Evolutionary conservation across 208 protist species (phyloP), one percentile per base, ranked within the genome.

Genomic region (Leishmania aethiopica): DNA sequence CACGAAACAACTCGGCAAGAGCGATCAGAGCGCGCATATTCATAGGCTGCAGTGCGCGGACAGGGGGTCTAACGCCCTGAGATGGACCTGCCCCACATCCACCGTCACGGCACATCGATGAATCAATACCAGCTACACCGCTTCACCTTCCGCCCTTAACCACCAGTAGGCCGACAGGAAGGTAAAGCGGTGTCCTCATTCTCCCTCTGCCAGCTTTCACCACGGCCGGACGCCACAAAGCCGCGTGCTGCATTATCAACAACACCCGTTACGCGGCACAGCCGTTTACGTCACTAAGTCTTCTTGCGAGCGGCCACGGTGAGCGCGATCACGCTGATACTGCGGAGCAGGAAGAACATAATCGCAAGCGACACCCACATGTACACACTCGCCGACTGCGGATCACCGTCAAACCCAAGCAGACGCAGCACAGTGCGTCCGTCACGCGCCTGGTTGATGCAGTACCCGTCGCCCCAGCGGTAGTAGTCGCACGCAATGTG

Each of bases 301-400:
- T n/a, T 64, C 40, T 28, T 32, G 32, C 86, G 90, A 42, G 78
- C 91, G 1, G 85, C 84, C 37, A 88, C 25, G 25, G 10, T 85
- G 1, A 96, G 88, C 3, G 86, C 69, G 40, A 91, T 79, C 11
- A 94, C 73, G 69, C 74, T 69, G 51, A 89, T 72, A 47, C 84
- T 67, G 67, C 77, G 75, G 32, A 94, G 82, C 45, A 95, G 5
- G 62, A 94, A 71, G 55, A 87, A 96, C 60, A 96, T 57, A 73
- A 92, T 47, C 6, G 42, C 67, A 51, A 96, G 35, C 3, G 87
- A 92, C 4, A 94, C 17, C 93, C 93, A 96, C 89, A 96, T 90
- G 79, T 84, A 84, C 83, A 84, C 82, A n/a, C 80, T 77, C 17
- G 57, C 81, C 4, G 85, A 92, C 78, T 95, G 85, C 45, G 80